Conservation (phyloP, 208 protist genomes). For the Leishmania mexicana region DNA sequence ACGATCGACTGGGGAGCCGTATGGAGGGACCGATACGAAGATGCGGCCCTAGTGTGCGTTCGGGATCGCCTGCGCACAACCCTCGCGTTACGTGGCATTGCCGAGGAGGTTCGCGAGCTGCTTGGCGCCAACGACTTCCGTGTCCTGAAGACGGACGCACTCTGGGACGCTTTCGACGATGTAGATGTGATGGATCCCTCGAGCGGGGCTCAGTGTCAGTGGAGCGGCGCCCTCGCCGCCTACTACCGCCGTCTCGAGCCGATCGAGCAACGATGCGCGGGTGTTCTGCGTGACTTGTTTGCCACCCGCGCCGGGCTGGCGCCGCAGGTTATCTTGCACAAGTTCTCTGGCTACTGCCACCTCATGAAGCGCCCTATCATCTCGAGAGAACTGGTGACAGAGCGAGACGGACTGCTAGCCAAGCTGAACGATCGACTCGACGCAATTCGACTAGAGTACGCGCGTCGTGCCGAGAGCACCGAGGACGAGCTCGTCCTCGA, state of each 20-base stretch:
- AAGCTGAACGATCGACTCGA: slow-evolving; percentile 91
- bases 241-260: slow-evolving; percentile 88
- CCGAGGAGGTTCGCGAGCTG: slow-evolving; percentile 76
- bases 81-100: slow-evolving; percentile 59
- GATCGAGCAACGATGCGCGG: slow-evolving; percentile 83
- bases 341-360: slow-evolving; percentile 82
- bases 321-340: slow-evolving; percentile 85
- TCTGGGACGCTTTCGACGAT: slow-evolving; percentile 82
- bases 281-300: slow-evolving; percentile 79
- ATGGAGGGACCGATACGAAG: slow-evolving; percentile 63
- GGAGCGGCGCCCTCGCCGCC: slow-evolving; percentile 57
- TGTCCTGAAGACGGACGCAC: slow-evolving; percentile 55
- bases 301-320: slow-evolving; percentile 58
- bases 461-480: slow-evolving; percentile 74
- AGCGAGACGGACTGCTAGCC: slow-evolving; percentile 82
- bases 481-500: slow-evolving; percentile 79
- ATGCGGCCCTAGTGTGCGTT: slow-evolving; percentile 57
- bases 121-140: slow-evolving; percentile 56
- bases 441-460: slow-evolving; percentile 86
- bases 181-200: slow-evolving; percentile 75
- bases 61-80: slow-evolving; percentile 58
- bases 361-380: slow-evolving; percentile 88
- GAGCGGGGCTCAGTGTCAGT: slow-evolving; percentile 57
- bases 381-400: slow-evolving; percentile 81
- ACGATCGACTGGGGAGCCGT: slow-evolving; percentile 83